A percentile compares a stretch with the other conserved stretches of the same genome.
phyloP scores from a whole-genome alignment of 345 rosid species.

The Hibiscus mutabilis region DNA sequence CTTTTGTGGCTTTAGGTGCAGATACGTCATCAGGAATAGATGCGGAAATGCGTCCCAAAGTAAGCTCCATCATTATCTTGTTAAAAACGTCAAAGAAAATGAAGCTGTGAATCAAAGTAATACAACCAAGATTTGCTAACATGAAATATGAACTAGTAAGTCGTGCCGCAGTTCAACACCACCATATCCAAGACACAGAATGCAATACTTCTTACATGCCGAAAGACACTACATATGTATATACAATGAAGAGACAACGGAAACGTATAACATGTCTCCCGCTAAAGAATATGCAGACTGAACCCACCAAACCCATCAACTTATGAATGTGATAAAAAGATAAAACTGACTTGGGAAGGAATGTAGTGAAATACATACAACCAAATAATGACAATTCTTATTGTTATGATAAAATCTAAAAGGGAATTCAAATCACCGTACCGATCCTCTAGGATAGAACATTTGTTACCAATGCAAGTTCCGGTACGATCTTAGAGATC shows the following conservation, averaged over 20 bases:
- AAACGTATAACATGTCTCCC: not conserved
- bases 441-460: not conserved
- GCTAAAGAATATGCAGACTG: not conserved
- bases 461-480: not conserved
- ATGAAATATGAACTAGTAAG: not conserved
- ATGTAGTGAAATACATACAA: not conserved
- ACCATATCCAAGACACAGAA: not conserved
- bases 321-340: not conserved
- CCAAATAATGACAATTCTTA: not conserved
- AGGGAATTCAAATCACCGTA: not conserved
- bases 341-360: not conserved
- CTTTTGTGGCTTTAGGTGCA: constrained; percentile 81
- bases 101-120: not conserved
- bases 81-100: constrained; percentile 30
- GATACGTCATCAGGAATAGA: constrained; percentile 83
- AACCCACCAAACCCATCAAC: constrained; percentile 1
- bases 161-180: not conserved
- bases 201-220: not conserved
- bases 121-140: not conserved
- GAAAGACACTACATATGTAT: not conserved
- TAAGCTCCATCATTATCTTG: constrained; percentile 95
- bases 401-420: not conserved
- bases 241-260: not conserved
- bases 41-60: constrained; percentile 89
- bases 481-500: not conserved